Conservation (phyloP, 495 filamentous ascomycete genomes). For the Sabuloglossum arenarium region DNA sequence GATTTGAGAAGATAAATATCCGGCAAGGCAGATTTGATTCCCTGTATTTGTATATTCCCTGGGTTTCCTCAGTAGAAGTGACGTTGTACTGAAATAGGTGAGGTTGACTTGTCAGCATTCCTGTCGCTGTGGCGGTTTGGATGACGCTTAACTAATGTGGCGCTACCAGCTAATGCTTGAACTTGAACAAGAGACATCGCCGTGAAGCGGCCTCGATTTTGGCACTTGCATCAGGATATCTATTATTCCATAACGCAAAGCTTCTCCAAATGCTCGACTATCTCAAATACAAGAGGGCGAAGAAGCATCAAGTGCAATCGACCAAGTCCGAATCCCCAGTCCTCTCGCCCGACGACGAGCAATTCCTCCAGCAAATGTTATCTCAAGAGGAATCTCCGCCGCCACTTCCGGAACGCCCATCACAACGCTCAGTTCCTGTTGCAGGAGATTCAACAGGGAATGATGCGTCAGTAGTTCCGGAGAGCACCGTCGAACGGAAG, state of each 20-base stretch:
- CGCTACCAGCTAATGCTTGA: neutral
- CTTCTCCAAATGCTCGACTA: constrained; percentile 21
- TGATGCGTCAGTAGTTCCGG: constrained; percentile 15
- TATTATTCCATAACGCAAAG: neutral
- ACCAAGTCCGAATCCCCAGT: constrained; percentile 23
- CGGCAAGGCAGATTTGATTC: too few species aligned
- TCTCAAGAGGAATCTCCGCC: constrained; percentile 6
- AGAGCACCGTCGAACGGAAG: constrained; percentile 15
- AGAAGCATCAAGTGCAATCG: constrained; percentile 16
- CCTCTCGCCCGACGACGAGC: constrained; percentile 32
- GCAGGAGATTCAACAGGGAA: constrained; percentile 10
- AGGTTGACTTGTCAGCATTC: too few species aligned
- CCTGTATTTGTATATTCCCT: too few species aligned
- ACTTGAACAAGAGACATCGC: too few species aligned
- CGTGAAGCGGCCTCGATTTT: too few species aligned
- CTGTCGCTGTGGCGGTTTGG: neutral
- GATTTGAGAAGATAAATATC: too few species aligned
- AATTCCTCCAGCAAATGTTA: constrained; percentile 29
- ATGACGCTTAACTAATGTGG: neutral
- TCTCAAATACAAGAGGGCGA: constrained; percentile 19
- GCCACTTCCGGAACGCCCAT: constrained; percentile 10
- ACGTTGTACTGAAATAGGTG: too few species aligned
- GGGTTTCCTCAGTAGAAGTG: too few species aligned
- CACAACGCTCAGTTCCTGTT: constrained; percentile 7
- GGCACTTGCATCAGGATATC: neutral